These are phyloP conservation scores for Moesziomyces sp. DNA, from an alignment of 1,284 basidiomycete species.

Conservation along the genomic window DNA sequence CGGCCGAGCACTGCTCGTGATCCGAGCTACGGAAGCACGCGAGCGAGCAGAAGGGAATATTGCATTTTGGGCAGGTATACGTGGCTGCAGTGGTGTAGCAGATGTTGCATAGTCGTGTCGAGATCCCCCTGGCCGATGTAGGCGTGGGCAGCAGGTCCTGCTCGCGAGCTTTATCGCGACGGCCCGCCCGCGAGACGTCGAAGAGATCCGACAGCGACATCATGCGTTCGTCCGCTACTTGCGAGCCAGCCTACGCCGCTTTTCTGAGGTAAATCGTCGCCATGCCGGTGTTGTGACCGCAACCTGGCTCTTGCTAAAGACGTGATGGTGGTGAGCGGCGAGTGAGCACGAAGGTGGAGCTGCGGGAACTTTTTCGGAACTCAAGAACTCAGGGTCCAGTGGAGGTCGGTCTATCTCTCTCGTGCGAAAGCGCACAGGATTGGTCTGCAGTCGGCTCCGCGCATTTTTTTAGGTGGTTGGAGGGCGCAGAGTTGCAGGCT, in stretches of 20 bases:
- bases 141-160: conserved; percentile 31
- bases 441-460: conserved; percentile 18
- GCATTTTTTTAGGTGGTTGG: not conserved
- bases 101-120: conserved; percentile 51
- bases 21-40: conserved; percentile 45
- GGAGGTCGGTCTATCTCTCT: not conserved
- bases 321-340: not conserved
- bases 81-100: conserved; percentile 41
- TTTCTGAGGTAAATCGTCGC: no score
- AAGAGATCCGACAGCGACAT: conserved; percentile 52
- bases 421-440: conserved; percentile 16
- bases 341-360: not conserved
- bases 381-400: not conserved
- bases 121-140: conserved; percentile 11
- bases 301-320: not conserved
- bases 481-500: not conserved
- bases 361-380: not conserved
- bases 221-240: not conserved
- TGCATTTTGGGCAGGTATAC: conserved; percentile 61
- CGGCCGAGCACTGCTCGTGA: conserved; percentile 47
- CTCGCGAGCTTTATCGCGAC: conserved; percentile 42
- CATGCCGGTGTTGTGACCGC: not conserved
- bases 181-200: conserved; percentile 49
- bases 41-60: conserved; percentile 59
- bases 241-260: not conserved